Evolutionary conservation across 208 protist species (phyloP).

Genomic region (Crithidia bombi): DNA sequence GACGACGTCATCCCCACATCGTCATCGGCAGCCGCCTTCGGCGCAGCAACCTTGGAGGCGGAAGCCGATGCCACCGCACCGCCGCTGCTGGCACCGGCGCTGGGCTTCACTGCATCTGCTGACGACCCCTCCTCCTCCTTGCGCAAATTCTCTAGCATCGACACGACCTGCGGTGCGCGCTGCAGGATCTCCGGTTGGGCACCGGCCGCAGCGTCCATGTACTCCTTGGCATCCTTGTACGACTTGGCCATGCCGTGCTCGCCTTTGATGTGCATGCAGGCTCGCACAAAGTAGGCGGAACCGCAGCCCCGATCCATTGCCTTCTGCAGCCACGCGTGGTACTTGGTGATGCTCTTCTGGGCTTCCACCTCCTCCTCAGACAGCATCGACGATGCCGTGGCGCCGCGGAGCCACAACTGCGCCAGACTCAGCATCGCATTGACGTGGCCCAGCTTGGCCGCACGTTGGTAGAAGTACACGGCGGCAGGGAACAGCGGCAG

Average conservation of each 20-base stretch:
- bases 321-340: slow-evolving; percentile 86
- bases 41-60: neutral
- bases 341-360: slow-evolving; percentile 70
- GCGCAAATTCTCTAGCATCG: slow-evolving; percentile 70
- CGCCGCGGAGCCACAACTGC: slow-evolving; percentile 82
- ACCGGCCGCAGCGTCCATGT: slow-evolving; percentile 62
- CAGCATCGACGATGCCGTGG: slow-evolving; percentile 71
- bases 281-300: slow-evolving; percentile 87
- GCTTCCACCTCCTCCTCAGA: slow-evolving; percentile 68
- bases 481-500: slow-evolving; percentile 87
- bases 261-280: slow-evolving; percentile 85
- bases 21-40: slow-evolving; percentile 23
- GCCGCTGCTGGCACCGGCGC: slow-evolving; percentile 2
- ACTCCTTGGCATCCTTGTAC: slow-evolving; percentile 74
- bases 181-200: slow-evolving; percentile 71
- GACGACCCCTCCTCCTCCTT: slow-evolving; percentile 53
- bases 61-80: slow-evolving; percentile 7
- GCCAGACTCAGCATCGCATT: slow-evolving; percentile 86
- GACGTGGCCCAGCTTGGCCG: slow-evolving; percentile 78
- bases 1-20: slow-evolving; percentile 56
- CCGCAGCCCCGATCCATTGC: slow-evolving; percentile 86
- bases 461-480: slow-evolving; percentile 90
- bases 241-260: slow-evolving; percentile 81
- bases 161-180: slow-evolving; percentile 62
- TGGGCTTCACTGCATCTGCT: neutral